Percentiles rank a stretch among this genome's conserved stretches.
These are phyloP conservation scores for Platanthera guangdongensis DNA, from an alignment of 106 monocot species.

Conservation along the genomic window DNA sequence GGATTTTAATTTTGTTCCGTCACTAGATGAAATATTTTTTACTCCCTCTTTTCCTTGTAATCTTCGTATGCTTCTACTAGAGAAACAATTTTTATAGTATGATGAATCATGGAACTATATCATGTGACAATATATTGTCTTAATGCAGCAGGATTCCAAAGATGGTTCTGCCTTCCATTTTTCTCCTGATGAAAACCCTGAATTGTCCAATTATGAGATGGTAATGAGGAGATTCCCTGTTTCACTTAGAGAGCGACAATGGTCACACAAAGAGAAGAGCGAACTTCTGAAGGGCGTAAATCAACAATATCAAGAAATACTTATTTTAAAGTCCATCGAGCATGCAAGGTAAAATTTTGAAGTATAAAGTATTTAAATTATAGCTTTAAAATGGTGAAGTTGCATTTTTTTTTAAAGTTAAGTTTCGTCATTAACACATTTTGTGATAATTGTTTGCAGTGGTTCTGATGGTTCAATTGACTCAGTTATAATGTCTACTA, in stretches of 20 bases:
- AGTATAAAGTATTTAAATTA: neutral
- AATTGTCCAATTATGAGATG: slow-evolving; percentile 50
- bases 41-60: neutral
- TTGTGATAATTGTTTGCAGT: slow-evolving; percentile 37
- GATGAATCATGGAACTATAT: neutral
- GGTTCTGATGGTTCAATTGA: slow-evolving; percentile 27
- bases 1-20: neutral
- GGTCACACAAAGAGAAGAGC: slow-evolving; percentile 58
- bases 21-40: neutral
- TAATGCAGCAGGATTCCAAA: slow-evolving; percentile 22
- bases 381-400: neutral
- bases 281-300: slow-evolving; percentile 73
- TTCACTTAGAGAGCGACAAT: slow-evolving; percentile 32
- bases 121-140: neutral
- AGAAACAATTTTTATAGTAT: neutral
- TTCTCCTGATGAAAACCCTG: slow-evolving; percentile 67
- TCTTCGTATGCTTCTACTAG: neutral
- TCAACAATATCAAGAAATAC: slow-evolving; percentile 84
- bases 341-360: slow-evolving; percentile 31
- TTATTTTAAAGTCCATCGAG: slow-evolving; percentile 54
- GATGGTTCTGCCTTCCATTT: slow-evolving; percentile 27
- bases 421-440: neutral
- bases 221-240: slow-evolving; percentile 46
- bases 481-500: slow-evolving; percentile 25
- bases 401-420: neutral